Conservation (phyloP, 2,329 filamentous ascomycete species). For the Cladophialophora chaetospira region DNA sequence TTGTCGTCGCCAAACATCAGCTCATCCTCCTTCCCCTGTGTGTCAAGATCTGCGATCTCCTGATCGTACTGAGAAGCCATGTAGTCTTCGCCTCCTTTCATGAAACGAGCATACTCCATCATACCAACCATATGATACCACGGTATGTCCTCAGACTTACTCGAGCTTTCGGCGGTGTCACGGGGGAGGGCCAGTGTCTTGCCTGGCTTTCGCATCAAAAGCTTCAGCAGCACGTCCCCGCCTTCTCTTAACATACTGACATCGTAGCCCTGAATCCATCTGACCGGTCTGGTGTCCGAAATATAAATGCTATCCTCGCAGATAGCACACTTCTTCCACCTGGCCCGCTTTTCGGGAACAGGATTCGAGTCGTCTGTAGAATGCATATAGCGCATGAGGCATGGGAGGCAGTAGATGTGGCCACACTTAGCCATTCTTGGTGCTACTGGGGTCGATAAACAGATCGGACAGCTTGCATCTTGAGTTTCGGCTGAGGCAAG, state of each 20-base stretch:
- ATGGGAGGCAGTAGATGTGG: conserved; percentile 94
- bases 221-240: conserved; percentile 82
- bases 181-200: conserved; percentile 86
- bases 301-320: conserved; percentile 93
- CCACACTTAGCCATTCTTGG: conserved; percentile 96
- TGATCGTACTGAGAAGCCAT: conserved; percentile 78
- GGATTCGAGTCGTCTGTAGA: conserved; percentile 70
- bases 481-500: conserved; percentile 89
- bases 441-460: conserved; percentile 86
- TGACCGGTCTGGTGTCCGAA: conserved; percentile 84
- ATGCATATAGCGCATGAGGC: conserved; percentile 93
- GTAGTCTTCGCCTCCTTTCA: conserved; percentile 90
- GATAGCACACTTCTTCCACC: conserved; percentile 95
- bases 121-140: conserved; percentile 96
- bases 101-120: conserved; percentile 89
- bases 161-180: conserved; percentile 72
- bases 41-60: conserved; percentile 72
- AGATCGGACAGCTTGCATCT: conserved; percentile 87
- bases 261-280: conserved; percentile 90
- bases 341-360: conserved; percentile 65
- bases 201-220: conserved; percentile 77
- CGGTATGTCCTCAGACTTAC: conserved; percentile 74
- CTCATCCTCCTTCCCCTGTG: conserved; percentile 85
- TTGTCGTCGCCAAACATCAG: conserved; percentile 87
- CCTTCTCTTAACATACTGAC: conserved; percentile 76